Base-by-base conservation (phyloP, 192 early-diverging fungal genomes). In the Gigaspora rosea region DNA sequence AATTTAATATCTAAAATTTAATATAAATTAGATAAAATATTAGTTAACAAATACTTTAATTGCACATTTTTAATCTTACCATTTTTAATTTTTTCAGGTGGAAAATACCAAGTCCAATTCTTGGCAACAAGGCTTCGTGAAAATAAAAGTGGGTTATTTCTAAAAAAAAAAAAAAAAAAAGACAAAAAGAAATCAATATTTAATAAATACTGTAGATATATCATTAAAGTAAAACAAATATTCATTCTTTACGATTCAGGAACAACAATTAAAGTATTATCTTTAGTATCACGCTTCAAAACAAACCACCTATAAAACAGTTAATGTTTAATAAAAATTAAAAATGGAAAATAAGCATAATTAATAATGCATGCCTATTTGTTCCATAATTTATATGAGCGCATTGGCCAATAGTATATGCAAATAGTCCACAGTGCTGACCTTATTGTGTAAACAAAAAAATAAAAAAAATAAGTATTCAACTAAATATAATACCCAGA, bases 371-470 rank as follows among this genome's bases (percentile, higher is more conserved):
- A 22, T 73, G 35, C 20, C 48, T 49, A 71, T 75, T 33, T 58
- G 78, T 78, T 48, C 88, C 88, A 69, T 93, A 84, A 46, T 84
- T 65, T 27, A 95, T 89, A 1, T 87, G 82, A 0, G 92, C 90
- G 0, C 87, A 77, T 81, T 98, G 95, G 7, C 96, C 96, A 54
- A 97, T 89, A 1, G 95, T 96, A 71, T 88, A 93, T 11, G 85
- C 84, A 76, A 87, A 89, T 27, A 95, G 54, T 0, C 94, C 95
- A 4, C 81, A 76, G 72, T 95, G 94, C 33, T 81, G 47, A 8
- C 87, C 90, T 67, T 82, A 77, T 54, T 77, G 58, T 78, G 79
- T 62, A 82, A 20, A 27, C 68, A 73, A 15, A 75, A 71, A 20
- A 16, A 79, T 12, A 36, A 52, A 46, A 56, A 75, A 16, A 13